Conservation (phyloP, 768 basidiomycete genomes). For the Gautieria morchelliformis region DNA sequence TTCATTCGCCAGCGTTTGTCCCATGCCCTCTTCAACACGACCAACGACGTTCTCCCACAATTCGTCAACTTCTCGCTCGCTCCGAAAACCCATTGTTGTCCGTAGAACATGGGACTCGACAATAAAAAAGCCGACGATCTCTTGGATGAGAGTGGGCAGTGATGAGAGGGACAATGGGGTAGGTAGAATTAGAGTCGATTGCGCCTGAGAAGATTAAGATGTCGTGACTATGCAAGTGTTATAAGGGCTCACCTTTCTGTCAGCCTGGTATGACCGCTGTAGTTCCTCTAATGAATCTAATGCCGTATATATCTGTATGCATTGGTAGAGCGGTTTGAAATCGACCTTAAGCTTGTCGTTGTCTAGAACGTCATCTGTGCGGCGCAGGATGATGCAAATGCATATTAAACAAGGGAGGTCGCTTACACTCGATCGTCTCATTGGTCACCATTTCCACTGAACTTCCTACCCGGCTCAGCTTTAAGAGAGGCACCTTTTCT, state of each 20-base stretch:
- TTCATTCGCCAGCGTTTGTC: conserved; percentile 61
- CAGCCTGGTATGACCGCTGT: conserved; percentile 90
- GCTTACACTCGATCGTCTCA: conserved; percentile 90
- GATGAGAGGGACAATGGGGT: conserved; percentile 54
- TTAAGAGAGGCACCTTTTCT: conserved; percentile 75
- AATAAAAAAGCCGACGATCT: conserved; percentile 96
- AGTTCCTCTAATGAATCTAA: conserved; percentile 87
- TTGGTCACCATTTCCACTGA: conserved; percentile 87
- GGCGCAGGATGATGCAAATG: conserved; percentile 10
- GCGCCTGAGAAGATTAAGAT: conserved; percentile 49
- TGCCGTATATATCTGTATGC: conserved; percentile 92
- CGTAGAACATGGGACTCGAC: conserved; percentile 88
- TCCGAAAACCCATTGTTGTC: conserved; percentile 85
- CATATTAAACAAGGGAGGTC: not conserved
- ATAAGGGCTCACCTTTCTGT: conserved; percentile 60
- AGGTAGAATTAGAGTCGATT: conserved; percentile 92
- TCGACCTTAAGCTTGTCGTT: conserved; percentile 84
- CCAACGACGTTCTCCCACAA: conserved; percentile 84
- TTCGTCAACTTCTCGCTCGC: conserved; percentile 83
- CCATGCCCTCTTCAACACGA: conserved; percentile 64
- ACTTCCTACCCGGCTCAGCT: conserved; percentile 73
- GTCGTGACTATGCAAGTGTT: not conserved
- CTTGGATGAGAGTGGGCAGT: conserved; percentile 73
- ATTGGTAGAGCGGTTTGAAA: conserved; percentile 92
- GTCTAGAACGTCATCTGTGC: conserved; percentile 78